These are phyloP conservation scores for Aureobasidium sp. DNA, from an alignment of 2,329 filamentous ascomycete genomes.

Conservation along the genomic window DNA sequence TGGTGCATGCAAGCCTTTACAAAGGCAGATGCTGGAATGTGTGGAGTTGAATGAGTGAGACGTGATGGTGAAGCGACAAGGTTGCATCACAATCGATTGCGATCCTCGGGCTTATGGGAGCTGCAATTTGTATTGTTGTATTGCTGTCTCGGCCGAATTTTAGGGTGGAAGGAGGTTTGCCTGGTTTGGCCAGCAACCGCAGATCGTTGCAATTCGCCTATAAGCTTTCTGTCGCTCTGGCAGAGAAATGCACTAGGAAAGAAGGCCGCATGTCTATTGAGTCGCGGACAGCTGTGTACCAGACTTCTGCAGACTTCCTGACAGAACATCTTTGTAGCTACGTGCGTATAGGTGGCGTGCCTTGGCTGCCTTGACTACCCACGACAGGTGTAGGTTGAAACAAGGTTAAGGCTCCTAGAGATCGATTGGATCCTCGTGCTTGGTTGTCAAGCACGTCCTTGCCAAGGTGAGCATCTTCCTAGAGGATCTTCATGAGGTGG, in stretches of 20 bases:
- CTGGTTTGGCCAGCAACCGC: not conserved
- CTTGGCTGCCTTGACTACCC: not conserved
- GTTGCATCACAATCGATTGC: not conserved
- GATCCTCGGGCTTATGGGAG: not conserved
- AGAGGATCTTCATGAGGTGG: not conserved
- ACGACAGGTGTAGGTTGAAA: not conserved
- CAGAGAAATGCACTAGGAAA: not conserved
- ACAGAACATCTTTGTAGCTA: not conserved
- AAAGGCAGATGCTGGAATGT: not conserved
- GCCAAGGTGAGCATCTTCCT: not conserved
- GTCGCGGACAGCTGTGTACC: conserved; percentile 1
- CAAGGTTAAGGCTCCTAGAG: not conserved
- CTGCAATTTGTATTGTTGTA: not conserved
- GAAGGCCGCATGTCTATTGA: not conserved
- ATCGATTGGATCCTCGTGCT: not conserved
- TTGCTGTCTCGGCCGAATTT: not conserved
- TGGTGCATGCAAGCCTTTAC: not conserved
- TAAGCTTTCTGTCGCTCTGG: not conserved
- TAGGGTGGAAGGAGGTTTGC: not conserved
- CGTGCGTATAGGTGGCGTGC: not conserved
- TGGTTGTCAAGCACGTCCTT: not conserved
- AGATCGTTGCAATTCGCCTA: not conserved
- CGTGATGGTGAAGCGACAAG: not conserved
- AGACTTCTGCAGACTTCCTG: not conserved
- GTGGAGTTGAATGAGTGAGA: not conserved